A percentile compares a stretch with the other conserved stretches of the same genome.
Conservation (phyloP, 257 asterid species). For the Forsythia viridissima region DNA sequence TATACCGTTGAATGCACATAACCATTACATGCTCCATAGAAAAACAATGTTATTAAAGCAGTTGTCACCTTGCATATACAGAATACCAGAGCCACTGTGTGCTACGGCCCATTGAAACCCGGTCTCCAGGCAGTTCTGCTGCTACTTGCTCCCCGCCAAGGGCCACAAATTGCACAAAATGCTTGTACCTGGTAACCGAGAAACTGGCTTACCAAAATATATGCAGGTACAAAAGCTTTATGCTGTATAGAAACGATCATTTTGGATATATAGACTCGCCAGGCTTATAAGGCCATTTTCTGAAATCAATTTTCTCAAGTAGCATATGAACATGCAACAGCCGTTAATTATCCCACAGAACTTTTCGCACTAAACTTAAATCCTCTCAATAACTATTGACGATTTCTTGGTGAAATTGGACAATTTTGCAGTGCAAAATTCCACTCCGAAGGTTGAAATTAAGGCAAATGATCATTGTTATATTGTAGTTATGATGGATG, state of each 20-base stretch:
- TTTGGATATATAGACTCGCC: neutral
- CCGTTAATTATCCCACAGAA: no score
- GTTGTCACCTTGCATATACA: constrained; percentile 77
- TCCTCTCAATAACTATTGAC: neutral
- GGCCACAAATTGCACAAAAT: constrained; percentile 93
- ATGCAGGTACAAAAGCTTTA: neutral
- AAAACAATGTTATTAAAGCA: neutral
- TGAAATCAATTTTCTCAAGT: no score
- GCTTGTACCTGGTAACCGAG: constrained; percentile 56
- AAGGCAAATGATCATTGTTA: no score
- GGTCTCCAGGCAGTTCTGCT: constrained; percentile 98
- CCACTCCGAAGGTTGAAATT: no score
- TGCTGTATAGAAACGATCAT: neutral
- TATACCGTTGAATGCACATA: neutral
- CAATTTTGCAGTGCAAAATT: neutral
- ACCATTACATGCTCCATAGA: neutral
- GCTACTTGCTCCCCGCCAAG: constrained; percentile 97
- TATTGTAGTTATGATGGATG: neutral
- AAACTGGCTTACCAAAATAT: neutral
- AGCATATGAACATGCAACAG: no score
- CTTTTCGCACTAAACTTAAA: no score
- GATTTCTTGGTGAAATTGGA: neutral
- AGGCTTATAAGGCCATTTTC: neutral
- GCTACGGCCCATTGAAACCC: constrained; percentile 94
- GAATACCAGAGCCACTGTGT: constrained; percentile 99